phyloP scores from a whole-genome alignment of 441 rosid species.

The Aleurites moluccanus region DNA sequence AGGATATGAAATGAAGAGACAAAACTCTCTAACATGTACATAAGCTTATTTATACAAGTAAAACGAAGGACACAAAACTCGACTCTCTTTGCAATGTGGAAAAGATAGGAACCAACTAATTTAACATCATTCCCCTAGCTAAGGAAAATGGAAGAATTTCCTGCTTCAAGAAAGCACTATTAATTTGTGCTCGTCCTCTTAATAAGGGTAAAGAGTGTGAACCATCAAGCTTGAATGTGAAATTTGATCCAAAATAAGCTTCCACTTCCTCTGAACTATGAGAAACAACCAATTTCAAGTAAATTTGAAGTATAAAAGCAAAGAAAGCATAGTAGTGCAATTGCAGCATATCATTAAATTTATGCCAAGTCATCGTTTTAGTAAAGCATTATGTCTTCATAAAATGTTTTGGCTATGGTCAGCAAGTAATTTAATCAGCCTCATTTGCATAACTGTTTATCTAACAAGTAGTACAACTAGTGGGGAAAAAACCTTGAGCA shows the following conservation, averaged over 20 bases:
- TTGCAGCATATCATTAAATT: neutral
- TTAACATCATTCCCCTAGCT: neutral
- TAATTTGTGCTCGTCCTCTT: neutral
- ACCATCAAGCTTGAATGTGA: constrained; percentile 4
- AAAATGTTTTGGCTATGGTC: neutral
- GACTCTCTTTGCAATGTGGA: neutral
- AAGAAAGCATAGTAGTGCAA: constrained; percentile 11
- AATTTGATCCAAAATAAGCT: constrained; percentile 2
- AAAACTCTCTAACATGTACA: neutral
- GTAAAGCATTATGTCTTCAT: neutral
- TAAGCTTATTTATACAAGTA: neutral
- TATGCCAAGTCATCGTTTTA: neutral
- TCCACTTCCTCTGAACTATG: constrained; percentile 12
- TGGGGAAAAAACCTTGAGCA: neutral
- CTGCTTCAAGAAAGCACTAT: constrained; percentile 5
- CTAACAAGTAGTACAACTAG: neutral
- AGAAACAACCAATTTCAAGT: constrained; percentile 4
- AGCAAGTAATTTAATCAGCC: neutral
- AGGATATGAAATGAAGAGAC: neutral
- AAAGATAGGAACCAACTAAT: neutral
- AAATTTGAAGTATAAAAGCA: neutral
- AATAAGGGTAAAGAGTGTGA: neutral
- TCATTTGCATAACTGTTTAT: neutral
- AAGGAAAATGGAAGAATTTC: neutral
- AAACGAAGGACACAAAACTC: no score